A percentile compares a stretch with the other conserved stretches of the same genome.
Evolutionary conservation across 305 asterid species (phyloP).

Genomic region (Plantago rigida): DNA sequence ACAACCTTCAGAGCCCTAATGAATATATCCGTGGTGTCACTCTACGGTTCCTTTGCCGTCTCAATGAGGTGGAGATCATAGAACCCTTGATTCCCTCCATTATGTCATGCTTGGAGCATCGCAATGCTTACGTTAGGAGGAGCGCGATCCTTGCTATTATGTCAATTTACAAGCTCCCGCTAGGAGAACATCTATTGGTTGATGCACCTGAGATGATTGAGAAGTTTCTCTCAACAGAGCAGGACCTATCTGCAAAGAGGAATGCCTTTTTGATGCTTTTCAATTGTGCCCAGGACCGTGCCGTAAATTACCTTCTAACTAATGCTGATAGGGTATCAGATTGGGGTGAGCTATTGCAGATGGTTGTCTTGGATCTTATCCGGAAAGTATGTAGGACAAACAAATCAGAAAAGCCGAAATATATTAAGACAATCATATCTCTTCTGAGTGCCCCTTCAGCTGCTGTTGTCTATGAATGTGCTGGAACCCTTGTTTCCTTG

Average conservation of each 20-base stretch:
- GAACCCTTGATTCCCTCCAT: constrained; percentile 92
- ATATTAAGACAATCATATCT: constrained; percentile 77
- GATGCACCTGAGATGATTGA: constrained; percentile 95
- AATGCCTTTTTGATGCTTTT: constrained; percentile 93
- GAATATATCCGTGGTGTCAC: constrained; percentile 93
- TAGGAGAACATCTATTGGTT: constrained; percentile 79
- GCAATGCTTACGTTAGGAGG: constrained; percentile 73
- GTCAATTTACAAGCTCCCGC: constrained; percentile 82
- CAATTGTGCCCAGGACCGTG: constrained; percentile 87
- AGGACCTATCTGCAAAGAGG: constrained; percentile 81
- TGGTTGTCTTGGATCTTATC: constrained; percentile 84
- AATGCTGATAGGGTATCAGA: constrained; percentile 72
- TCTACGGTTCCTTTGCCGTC: constrained; percentile 79
- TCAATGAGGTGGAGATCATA: constrained; percentile 76
- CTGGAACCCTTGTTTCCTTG: constrained; percentile 86
- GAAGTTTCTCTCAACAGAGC: constrained; percentile 68
- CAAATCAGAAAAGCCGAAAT: constrained; percentile 83
- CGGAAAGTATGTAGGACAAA: constrained; percentile 85
- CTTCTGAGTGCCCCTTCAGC: constrained; percentile 75
- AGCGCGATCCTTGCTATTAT: constrained; percentile 88
- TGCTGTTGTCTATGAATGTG: constrained; percentile 89
- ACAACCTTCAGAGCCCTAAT: constrained; percentile 77
- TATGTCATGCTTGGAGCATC: constrained; percentile 79
- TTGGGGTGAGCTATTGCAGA: constrained; percentile 88
- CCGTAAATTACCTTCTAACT: constrained; percentile 68